A percentile compares a stretch with the other conserved stretches of the same genome.
Conservation (phyloP, 2,329 filamentous ascomycete species). For the Penicillium crustosum region DNA sequence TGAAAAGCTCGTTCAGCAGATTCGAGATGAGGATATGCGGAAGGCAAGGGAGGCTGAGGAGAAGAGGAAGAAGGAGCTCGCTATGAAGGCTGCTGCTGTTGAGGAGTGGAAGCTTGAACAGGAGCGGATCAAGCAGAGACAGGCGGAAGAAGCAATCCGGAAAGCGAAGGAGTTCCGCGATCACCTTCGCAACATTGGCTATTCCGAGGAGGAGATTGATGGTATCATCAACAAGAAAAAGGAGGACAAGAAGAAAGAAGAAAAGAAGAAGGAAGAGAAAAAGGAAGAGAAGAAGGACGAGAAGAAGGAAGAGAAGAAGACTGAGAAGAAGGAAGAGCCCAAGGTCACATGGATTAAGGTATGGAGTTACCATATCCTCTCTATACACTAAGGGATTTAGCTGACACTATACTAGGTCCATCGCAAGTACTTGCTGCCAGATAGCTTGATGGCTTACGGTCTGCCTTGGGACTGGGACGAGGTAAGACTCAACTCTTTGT, state of each 20-base stretch:
- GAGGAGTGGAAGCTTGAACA: slow-evolving; percentile 39
- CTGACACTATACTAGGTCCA: slow-evolving; percentile 40
- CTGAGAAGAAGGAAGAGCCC: slow-evolving; percentile 32
- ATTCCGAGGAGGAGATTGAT: slow-evolving; percentile 45
- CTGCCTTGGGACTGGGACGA: slow-evolving; percentile 50
- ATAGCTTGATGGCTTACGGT: slow-evolving; percentile 48
- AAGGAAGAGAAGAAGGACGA: slow-evolving; percentile 44
- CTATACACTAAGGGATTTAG: background rate
- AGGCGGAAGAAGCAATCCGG: slow-evolving; percentile 37
- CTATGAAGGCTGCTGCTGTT: slow-evolving; percentile 44
- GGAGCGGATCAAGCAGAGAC: slow-evolving; percentile 25
- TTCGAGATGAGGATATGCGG: slow-evolving; percentile 14
- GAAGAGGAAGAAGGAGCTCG: slow-evolving; percentile 29
- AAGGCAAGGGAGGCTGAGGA: slow-evolving; percentile 43
- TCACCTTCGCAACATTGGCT: slow-evolving; percentile 41
- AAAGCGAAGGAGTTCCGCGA: slow-evolving; percentile 37
- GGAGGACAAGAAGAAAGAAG: slow-evolving; percentile 33
- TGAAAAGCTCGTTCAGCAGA: background rate
- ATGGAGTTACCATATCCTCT: slow-evolving; percentile 6
- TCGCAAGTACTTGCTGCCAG: slow-evolving; percentile 47
- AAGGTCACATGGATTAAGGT: slow-evolving; percentile 48
- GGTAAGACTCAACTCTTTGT: slow-evolving; percentile 30
- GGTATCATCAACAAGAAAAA: slow-evolving; percentile 43
- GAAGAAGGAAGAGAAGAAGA: slow-evolving; percentile 34
- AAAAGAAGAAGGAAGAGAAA: slow-evolving; percentile 23